These are phyloP conservation scores for Drechslerella dactyloides DNA, from an alignment of 2,329 filamentous ascomycete species.

Conservation along the genomic window DNA sequence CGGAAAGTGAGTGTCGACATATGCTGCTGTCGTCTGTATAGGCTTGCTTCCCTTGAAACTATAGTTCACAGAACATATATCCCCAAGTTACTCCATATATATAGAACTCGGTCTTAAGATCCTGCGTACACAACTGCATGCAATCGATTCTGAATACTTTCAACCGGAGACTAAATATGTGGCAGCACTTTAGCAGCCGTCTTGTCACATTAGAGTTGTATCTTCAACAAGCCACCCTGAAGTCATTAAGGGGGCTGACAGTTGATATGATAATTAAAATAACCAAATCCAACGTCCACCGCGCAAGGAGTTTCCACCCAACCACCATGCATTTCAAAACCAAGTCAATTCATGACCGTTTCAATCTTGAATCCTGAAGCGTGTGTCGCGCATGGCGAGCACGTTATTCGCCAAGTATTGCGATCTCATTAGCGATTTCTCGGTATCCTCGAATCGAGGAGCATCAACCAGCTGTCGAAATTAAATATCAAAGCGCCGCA, in stretches of 20 bases:
- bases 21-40: too few relatives aligned
- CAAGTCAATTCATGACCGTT: not conserved
- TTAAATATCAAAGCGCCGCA: conserved; percentile 15
- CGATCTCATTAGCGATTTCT: conserved; percentile 40
- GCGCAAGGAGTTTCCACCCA: not conserved
- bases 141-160: conserved; percentile 1
- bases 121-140: too few relatives aligned
- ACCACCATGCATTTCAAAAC: conserved; percentile 4
- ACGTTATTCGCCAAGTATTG: conserved; percentile 26
- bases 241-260: conserved; percentile 25
- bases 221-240: conserved; percentile 5
- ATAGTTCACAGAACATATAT: too few relatives aligned
- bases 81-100: too few relatives aligned
- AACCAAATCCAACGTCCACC: too few relatives aligned
- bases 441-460: conserved; percentile 37
- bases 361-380: not conserved
- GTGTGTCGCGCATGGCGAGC: conserved; percentile 27
- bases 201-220: not conserved
- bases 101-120: too few relatives aligned
- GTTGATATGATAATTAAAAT: conserved; percentile 14
- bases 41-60: too few relatives aligned
- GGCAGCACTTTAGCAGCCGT: not conserved
- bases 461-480: not conserved
- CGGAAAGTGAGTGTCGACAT: too few relatives aligned
- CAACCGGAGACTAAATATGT: too few relatives aligned